Evolutionary conservation across 805 yeast genomes (phyloP).

Genomic region (Maudiozyma barnettii): DNA sequence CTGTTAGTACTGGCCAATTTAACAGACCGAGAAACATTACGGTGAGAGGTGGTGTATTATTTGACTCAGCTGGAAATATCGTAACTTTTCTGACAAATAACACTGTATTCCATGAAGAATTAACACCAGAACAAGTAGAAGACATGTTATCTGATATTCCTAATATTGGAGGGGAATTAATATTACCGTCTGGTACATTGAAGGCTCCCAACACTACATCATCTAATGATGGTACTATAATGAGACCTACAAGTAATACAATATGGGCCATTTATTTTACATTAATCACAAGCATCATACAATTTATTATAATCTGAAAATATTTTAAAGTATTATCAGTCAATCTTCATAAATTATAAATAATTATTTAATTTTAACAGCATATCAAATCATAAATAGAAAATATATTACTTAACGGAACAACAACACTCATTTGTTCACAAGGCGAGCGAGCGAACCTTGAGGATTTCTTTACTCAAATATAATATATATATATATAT

Average conservation of each 20-base stretch:
- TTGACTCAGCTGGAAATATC: slow-evolving; percentile 50
- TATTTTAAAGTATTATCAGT: no score
- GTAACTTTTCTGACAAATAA: slow-evolving; percentile 48
- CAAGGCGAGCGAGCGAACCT: no score
- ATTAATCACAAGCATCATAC: background rate
- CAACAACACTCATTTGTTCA: no score
- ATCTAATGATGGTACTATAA: background rate
- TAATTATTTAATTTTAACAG: no score
- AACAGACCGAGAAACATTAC: slow-evolving; percentile 39
- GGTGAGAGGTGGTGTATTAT: slow-evolving; percentile 65
- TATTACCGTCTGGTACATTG: background rate
- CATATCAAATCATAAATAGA: no score
- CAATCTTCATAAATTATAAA: no score
- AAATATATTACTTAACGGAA: no score
- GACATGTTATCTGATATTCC: slow-evolving; percentile 31
- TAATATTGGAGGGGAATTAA: background rate
- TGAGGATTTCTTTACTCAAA: no score
- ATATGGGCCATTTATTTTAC: background rate
- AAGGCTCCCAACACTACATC: slow-evolving; percentile 3
- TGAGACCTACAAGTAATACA: background rate
- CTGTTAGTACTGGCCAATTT: slow-evolving; percentile 37
- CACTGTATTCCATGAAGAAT: slow-evolving; percentile 37
- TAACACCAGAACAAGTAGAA: slow-evolving; percentile 36
- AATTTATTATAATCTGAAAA: background rate
- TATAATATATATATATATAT: no score